phyloP scores from a whole-genome alignment of 2,329 filamentous ascomycete species.

The Aspergillus udagawae region DNA sequence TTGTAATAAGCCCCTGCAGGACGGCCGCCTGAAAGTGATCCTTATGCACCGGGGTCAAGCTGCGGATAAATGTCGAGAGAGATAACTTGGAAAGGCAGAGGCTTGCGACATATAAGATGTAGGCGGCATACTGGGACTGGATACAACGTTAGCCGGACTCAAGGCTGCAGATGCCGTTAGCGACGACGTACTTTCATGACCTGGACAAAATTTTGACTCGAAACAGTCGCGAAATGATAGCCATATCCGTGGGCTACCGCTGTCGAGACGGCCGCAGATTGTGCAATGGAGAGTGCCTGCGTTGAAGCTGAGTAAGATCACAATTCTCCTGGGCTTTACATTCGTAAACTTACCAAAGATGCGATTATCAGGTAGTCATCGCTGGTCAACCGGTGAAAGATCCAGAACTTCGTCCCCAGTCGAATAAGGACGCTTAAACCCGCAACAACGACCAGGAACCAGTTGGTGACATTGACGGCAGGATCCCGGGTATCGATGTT shows the following conservation, averaged over 20 bases:
- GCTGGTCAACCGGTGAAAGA: constrained; percentile 15
- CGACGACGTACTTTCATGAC: constrained; percentile 17
- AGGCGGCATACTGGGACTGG: constrained; percentile 19
- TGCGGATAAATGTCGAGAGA: constrained; percentile 18
- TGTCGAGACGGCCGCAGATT: constrained; percentile 16
- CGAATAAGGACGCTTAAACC: constrained; percentile 18
- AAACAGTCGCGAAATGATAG: constrained; percentile 13
- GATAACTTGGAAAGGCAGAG: constrained; percentile 22
- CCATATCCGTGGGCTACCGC: constrained; percentile 21
- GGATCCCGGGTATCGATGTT: constrained; percentile 16
- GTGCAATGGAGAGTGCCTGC: constrained; percentile 14
- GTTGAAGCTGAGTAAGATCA: not conserved
- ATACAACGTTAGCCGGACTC: not conserved
- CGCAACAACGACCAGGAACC: constrained; percentile 17
- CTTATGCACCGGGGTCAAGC: constrained; percentile 14
- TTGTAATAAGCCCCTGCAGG: constrained; percentile 10
- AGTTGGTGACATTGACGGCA: constrained; percentile 19
- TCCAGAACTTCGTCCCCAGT: constrained; percentile 18
- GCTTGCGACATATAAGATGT: constrained; percentile 17
- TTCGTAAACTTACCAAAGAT: constrained; percentile 9
- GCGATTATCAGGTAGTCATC: constrained; percentile 20
- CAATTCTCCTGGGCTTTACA: no score
- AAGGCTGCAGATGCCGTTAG: not conserved
- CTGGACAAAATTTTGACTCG: constrained; percentile 8
- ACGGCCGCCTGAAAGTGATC: constrained; percentile 13